A percentile compares a stretch with the other conserved stretches of the same genome.
Conservation (phyloP, 768 basidiomycete genomes). For the Lactifluus hygrophoroides region DNA sequence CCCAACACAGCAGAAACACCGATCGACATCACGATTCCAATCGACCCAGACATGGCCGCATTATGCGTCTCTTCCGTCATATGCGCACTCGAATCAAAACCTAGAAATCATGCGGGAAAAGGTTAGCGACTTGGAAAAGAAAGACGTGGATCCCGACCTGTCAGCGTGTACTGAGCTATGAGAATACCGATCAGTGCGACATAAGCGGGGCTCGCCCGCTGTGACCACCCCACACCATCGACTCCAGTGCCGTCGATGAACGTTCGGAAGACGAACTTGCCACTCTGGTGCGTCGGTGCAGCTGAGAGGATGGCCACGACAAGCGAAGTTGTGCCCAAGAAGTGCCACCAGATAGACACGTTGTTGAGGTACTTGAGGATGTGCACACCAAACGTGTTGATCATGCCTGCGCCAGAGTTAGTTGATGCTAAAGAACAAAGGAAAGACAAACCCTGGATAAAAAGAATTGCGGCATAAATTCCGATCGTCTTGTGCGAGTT, state of each 20-base stretch:
- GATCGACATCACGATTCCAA: conserved; percentile 64
- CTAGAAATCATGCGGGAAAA: conserved; percentile 29
- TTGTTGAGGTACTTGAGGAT: conserved; percentile 62
- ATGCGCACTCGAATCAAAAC: conserved; percentile 68
- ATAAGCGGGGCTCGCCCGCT: conserved; percentile 59
- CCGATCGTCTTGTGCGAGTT: conserved; percentile 55
- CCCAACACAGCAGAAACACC: conserved; percentile 65
- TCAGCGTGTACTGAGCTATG: conserved; percentile 71
- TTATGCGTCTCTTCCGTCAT: conserved; percentile 76
- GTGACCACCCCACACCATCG: conserved; percentile 49
- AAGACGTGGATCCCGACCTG: conserved; percentile 34
- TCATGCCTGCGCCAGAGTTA: conserved; percentile 34
- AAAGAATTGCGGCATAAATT: conserved; percentile 58
- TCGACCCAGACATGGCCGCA: conserved; percentile 49
- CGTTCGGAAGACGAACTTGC: conserved; percentile 56
- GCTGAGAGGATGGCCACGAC: conserved; percentile 62
- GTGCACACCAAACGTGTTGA: conserved; percentile 68
- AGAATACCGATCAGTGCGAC: conserved; percentile 64
- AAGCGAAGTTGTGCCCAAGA: conserved; percentile 56
- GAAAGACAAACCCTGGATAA: conserved; percentile 43
- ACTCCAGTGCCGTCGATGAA: conserved; percentile 65
- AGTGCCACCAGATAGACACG: conserved; percentile 68
- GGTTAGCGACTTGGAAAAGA: not conserved
- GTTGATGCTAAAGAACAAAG: not conserved
- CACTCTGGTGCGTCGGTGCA: conserved; percentile 63